A percentile compares a stretch with the other conserved stretches of the same genome.
Conservation (phyloP, 2,329 filamentous ascomycete genomes). For the Ceratocystis harringtonii region DNA sequence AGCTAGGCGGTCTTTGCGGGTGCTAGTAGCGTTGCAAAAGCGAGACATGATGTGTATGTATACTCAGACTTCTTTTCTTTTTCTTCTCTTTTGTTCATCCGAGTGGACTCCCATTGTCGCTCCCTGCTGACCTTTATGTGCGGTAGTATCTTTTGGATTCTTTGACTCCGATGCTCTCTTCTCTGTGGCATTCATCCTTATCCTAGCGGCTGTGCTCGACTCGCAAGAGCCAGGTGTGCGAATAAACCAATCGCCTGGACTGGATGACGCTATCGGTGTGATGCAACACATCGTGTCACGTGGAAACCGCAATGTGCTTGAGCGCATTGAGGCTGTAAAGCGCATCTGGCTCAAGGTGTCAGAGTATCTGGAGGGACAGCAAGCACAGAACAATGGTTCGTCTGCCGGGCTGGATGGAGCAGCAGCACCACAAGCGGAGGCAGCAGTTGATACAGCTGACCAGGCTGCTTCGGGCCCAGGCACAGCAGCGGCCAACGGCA, state of each 20-base stretch:
- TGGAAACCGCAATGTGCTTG: conserved; percentile 13
- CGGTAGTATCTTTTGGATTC: conserved; percentile 16
- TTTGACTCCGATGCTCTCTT: conserved; percentile 17
- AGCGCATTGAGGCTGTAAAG: conserved; percentile 14
- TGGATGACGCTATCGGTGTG: conserved; percentile 16
- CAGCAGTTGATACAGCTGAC: neutral
- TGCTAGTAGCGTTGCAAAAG: conserved; percentile 22
- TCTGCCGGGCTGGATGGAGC: neutral
- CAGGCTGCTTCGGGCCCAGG: neutral
- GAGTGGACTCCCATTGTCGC: neutral
- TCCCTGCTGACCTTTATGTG: neutral
- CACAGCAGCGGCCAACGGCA: neutral
- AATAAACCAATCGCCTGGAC: conserved; percentile 5
- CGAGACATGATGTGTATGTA: conserved; percentile 23
- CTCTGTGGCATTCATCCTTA: conserved; percentile 17
- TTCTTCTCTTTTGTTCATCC: neutral
- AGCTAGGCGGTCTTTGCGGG: conserved; percentile 22
- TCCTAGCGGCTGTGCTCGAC: conserved; percentile 15
- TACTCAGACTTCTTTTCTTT: neutral
- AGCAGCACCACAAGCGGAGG: neutral
- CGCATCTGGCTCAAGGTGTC: conserved; percentile 16
- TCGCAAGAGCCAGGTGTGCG: conserved; percentile 14
- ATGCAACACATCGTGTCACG: conserved; percentile 15
- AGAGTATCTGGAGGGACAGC: conserved; percentile 10
- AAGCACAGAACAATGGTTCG: neutral